phyloP scores from a whole-genome alignment of 2,329 filamentous ascomycete species.

The Curvularia hawaiiensis region DNA sequence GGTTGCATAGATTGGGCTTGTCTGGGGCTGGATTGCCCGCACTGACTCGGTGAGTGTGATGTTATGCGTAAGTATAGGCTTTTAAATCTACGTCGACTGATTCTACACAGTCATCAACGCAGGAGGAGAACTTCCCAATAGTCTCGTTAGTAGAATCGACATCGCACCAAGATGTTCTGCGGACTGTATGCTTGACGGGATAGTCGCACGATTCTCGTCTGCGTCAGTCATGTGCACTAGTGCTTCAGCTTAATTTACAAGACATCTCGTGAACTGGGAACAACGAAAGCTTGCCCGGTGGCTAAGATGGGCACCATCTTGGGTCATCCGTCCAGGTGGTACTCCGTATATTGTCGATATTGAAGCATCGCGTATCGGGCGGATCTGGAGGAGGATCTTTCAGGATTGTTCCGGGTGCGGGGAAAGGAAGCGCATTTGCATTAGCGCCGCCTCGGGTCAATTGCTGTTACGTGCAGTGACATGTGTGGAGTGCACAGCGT shows the following conservation, averaged over 20 bases:
- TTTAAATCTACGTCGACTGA: not conserved
- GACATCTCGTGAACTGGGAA: not conserved
- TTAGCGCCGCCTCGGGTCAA: not conserved
- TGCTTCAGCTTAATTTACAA: not conserved
- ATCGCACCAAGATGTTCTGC: not conserved
- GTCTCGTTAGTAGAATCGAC: not conserved
- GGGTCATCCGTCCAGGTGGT: too few species aligned
- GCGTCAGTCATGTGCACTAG: not conserved
- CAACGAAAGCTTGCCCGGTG: conserved; percentile 1
- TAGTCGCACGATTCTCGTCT: not conserved
- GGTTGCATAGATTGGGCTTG: not conserved
- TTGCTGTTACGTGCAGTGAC: not conserved
- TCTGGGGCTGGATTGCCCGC: not conserved
- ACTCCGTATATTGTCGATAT: not conserved
- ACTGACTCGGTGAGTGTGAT: not conserved
- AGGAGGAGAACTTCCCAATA: not conserved
- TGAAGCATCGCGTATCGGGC: not conserved
- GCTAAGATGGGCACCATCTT: not conserved
- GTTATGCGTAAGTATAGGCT: not conserved
- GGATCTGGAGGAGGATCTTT: not conserved
- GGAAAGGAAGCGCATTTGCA: not conserved
- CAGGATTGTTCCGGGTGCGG: not conserved
- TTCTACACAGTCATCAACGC: not conserved
- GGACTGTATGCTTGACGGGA: not conserved
- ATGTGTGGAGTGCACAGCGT: not conserved